These are phyloP conservation scores for Aureobasidium melanogenum DNA, from an alignment of 2,329 filamentous ascomycete species.

Conservation along the genomic window DNA sequence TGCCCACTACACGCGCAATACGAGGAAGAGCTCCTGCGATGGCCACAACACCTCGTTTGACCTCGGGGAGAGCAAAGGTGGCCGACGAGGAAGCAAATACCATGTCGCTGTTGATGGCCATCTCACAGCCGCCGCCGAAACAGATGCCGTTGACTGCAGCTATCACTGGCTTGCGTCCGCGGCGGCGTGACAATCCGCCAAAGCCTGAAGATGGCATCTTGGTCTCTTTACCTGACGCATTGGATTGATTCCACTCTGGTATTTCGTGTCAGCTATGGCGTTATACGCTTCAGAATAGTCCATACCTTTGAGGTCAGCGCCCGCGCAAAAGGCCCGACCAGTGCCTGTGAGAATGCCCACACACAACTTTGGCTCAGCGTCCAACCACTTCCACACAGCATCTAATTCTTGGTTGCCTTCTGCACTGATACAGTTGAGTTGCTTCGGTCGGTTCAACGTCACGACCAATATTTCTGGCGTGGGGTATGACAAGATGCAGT, in stretches of 20 bases:
- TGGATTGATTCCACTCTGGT: conserved; percentile 27
- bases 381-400: conserved; percentile 25
- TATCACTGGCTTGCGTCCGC: conserved; percentile 65
- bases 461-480: conserved; percentile 25
- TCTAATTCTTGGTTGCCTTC: conserved; percentile 25
- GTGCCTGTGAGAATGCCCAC: conserved; percentile 28
- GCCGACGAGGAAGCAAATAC: conserved; percentile 53
- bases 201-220: conserved; percentile 44
- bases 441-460: conserved; percentile 26
- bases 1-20: conserved; percentile 55
- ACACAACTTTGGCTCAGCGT: conserved; percentile 23
- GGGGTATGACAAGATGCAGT: conserved; percentile 25
- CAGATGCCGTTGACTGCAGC: conserved; percentile 69
- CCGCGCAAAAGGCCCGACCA: conserved; percentile 28
- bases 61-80: conserved; percentile 62
- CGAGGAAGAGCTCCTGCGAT: conserved; percentile 63
- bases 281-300: not conserved
- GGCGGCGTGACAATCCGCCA: conserved; percentile 56
- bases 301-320: conserved; percentile 29
- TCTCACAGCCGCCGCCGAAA: conserved; percentile 69
- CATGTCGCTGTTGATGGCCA: conserved; percentile 64
- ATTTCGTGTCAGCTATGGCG: not conserved
- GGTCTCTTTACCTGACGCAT: conserved; percentile 18
- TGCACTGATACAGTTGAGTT: conserved; percentile 27
- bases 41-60: conserved; percentile 60